These are phyloP conservation scores for Leptographium wingfieldii DNA, from an alignment of 2,329 filamentous ascomycete species.

Conservation along the genomic window DNA sequence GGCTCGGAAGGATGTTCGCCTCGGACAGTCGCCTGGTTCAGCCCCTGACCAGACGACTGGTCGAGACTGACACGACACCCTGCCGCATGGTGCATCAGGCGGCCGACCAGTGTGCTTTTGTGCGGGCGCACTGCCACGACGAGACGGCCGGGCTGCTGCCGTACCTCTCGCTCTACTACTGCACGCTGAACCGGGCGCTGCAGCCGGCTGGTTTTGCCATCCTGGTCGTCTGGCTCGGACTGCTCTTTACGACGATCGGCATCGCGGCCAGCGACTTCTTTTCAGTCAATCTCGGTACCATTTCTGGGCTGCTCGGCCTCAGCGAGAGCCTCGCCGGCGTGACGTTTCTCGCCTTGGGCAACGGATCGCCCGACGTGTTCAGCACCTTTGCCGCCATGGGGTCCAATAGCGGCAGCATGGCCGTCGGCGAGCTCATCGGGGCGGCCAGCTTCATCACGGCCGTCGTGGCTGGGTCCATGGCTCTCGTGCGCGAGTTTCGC, in stretches of 20 bases:
- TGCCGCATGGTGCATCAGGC: slow-evolving; percentile 71
- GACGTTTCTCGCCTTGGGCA: slow-evolving; percentile 92
- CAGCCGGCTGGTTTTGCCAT: slow-evolving; percentile 69
- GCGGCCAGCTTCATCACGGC: slow-evolving; percentile 93
- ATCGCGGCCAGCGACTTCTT: slow-evolving; percentile 98
- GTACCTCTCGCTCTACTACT: slow-evolving; percentile 89
- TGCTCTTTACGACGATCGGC: slow-evolving; percentile 93
- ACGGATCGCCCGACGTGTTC: slow-evolving; percentile 96
- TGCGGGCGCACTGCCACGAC: slow-evolving; percentile 68
- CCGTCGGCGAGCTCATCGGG: slow-evolving; percentile 87
- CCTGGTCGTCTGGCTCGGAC: slow-evolving; percentile 68
- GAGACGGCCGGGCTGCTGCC: slow-evolving; percentile 83
- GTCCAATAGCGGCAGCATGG: slow-evolving; percentile 93
- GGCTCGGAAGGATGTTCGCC: neutral
- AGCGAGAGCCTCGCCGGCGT: slow-evolving; percentile 95
- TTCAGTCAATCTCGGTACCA: slow-evolving; percentile 90
- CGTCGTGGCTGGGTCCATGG: slow-evolving; percentile 95
- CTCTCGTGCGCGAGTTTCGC: slow-evolving; percentile 84
- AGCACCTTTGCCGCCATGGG: slow-evolving; percentile 97
- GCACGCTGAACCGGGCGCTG: slow-evolving; percentile 46
- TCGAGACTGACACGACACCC: slow-evolving; percentile 24
- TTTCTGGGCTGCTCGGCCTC: slow-evolving; percentile 76
- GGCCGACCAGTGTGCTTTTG: slow-evolving; percentile 74
- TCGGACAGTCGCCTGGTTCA: neutral
- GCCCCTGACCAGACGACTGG: neutral